These are phyloP conservation scores for Aspergillus hancockii DNA, from an alignment of 495 filamentous ascomycete species.

Conservation along the genomic window DNA sequence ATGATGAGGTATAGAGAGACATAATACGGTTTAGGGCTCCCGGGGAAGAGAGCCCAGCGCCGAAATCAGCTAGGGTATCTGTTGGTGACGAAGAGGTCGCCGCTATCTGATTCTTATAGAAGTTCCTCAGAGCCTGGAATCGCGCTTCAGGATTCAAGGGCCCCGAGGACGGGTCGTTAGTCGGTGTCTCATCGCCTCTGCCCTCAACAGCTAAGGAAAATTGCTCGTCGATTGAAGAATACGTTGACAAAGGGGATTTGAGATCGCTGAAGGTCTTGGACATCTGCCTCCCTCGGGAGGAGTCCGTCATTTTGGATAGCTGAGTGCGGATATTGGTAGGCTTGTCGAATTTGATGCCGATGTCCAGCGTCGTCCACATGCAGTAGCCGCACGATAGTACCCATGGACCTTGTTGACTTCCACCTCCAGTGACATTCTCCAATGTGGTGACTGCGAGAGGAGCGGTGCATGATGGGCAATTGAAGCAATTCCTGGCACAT, in stretches of 20 bases:
- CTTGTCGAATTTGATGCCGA: constrained; percentile 87
- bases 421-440: constrained; percentile 47
- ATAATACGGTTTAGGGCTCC: constrained; percentile 83
- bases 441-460: constrained; percentile 71
- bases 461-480: constrained; percentile 86
- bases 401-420: constrained; percentile 62
- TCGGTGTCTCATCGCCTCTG: constrained; percentile 15
- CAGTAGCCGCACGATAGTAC: constrained; percentile 86
- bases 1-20: constrained; percentile 75
- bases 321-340: constrained; percentile 82
- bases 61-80: constrained; percentile 51
- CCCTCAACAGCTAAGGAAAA: constrained; percentile 18
- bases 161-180: constrained; percentile 17
- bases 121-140: constrained; percentile 61
- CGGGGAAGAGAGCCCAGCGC: constrained; percentile 74
- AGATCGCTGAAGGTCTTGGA: constrained; percentile 39
- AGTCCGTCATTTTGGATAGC: constrained; percentile 53
- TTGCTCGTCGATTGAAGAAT: constrained; percentile 38
- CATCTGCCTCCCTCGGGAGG: constrained; percentile 32
- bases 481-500: constrained; percentile 92
- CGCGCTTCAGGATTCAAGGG: constrained; percentile 39
- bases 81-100: constrained; percentile 55
- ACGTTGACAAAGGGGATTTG: constrained; percentile 42
- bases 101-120: constrained; percentile 71
- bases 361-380: constrained; percentile 85